Base-by-base conservation (phyloP, 164 flowering plant genomes). In the Liquidambar formosana region DNA sequence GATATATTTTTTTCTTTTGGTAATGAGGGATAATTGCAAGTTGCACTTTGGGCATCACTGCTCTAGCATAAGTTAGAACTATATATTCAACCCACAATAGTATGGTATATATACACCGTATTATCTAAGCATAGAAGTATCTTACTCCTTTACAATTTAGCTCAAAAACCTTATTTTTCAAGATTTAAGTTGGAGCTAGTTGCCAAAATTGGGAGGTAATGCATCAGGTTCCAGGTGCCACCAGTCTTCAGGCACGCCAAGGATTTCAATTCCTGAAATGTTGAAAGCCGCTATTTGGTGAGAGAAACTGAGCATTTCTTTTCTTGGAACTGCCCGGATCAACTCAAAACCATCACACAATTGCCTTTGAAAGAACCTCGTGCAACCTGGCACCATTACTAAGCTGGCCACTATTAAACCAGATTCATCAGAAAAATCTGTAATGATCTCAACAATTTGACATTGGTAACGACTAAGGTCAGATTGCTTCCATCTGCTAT, bases 201-300 rank as follows among this genome's bases (percentile, higher is more conserved):
- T 57, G 14, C 14, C 4, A 10, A 25, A 45, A 38, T 64, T 65
- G 19, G 27, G 66, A 76, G 90, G 90, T 57, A 84, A 68, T 1
- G 88, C 82, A 76, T 76, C 75, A 8, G 86, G 81, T 52, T 86
- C 90, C 33, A 86, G 74, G 49, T 86, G 90, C 85, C 80, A 80
- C 64, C 81, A 79, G 49, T 67, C 65, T 67, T 79, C 75, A 3
- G 86, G 86, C 13, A 84, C 78, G 14, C 80, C 86, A 72, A 75
- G 47, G 4, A 13, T 61, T 64, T 67, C 77, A 63, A 65, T 75
- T 23, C 85, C 85, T 6, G 78, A 79, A 10, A 83, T 80, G 10
- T 1, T 61, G 44, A 67, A 82, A 51, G 82, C 76, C 1, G 78
- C 74, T 53, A 83, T 78, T 23, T 63, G 75, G 49, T 85, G 89